phyloP scores from a whole-genome alignment of 805 yeast species.

The Scheffersomyces amazonensis region DNA sequence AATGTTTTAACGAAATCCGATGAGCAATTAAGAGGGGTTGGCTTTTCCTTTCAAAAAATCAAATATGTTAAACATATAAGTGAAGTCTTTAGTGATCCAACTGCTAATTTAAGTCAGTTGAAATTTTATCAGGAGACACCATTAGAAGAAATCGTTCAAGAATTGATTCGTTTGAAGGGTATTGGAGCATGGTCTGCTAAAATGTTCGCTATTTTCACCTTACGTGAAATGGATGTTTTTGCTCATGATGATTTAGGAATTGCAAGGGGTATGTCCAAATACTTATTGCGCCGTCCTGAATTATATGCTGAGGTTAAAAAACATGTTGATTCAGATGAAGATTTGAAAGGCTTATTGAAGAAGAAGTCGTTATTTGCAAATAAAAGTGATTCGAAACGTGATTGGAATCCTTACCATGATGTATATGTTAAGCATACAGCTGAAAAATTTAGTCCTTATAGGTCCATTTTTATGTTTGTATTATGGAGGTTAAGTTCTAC shows the following conservation, averaged over 20 bases:
- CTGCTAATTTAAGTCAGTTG: conserved; percentile 24
- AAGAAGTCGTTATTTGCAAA: conserved; percentile 35
- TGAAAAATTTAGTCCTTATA: conserved; percentile 60
- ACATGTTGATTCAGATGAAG: conserved; percentile 29
- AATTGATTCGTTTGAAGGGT: conserved; percentile 59
- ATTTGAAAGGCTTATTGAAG: conserved; percentile 25
- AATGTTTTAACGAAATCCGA: conserved; percentile 36
- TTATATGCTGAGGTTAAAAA: conserved; percentile 42
- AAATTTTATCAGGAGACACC: conserved; percentile 34
- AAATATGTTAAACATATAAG: conserved; percentile 59
- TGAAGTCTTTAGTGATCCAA: conserved; percentile 45
- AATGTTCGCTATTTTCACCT: conserved; percentile 76
- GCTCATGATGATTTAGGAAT: conserved; percentile 81
- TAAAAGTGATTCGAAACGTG: conserved; percentile 41
- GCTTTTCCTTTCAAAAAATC: conserved; percentile 67
- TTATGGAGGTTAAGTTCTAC: conserved; percentile 72
- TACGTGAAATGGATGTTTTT: conserved; percentile 66
- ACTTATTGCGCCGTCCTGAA: conserved; percentile 53
- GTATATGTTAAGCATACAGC: conserved; percentile 56
- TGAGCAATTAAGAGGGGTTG: conserved; percentile 58
- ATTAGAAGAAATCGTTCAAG: conserved; percentile 46
- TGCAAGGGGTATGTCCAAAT: conserved; percentile 73
- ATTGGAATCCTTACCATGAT: conserved; percentile 68
- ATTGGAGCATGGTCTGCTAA: conserved; percentile 86
- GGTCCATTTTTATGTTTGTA: conserved; percentile 64